Conservation (phyloP, 768 basidiomycete species). For the Fomitopsis serialis region DNA sequence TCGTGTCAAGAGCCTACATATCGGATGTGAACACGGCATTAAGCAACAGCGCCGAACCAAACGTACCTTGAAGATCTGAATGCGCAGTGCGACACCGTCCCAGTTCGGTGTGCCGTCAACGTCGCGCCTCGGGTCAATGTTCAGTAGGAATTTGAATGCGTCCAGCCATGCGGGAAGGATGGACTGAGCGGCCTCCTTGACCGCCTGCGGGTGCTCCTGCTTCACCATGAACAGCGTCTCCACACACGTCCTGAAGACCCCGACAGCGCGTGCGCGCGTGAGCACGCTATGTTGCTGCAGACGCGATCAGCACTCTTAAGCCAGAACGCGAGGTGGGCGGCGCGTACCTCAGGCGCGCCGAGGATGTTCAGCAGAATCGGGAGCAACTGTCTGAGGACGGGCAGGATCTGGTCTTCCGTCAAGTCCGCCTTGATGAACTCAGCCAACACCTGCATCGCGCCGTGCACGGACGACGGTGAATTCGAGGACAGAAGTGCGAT, state of each 20-base stretch:
- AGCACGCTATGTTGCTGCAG: constrained; percentile 56
- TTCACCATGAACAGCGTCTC: constrained; percentile 92
- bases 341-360: constrained; percentile 63
- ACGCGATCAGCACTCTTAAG: not conserved
- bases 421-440: constrained; percentile 93
- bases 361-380: constrained; percentile 82
- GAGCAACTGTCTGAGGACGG: constrained; percentile 82
- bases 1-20: constrained; percentile 72
- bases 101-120: constrained; percentile 55
- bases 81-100: constrained; percentile 76
- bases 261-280: constrained; percentile 80
- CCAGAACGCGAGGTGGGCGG: not conserved
- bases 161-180: constrained; percentile 92
- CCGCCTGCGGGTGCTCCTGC: constrained; percentile 83
- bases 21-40: not conserved
- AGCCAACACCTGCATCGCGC: constrained; percentile 92
- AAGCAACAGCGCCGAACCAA: not conserved
- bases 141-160: constrained; percentile 76
- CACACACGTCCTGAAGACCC: constrained; percentile 88
- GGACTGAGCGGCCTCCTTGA: constrained; percentile 73
- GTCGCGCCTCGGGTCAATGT: constrained; percentile 58
- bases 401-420: constrained; percentile 91
- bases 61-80: constrained; percentile 79
- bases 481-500: constrained; percentile 72
- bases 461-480: constrained; percentile 77